A percentile compares a stretch with the other conserved stretches of the same genome.
Conservation (phyloP, 805 yeast species). For the Scheffersomyces amazonensis region DNA sequence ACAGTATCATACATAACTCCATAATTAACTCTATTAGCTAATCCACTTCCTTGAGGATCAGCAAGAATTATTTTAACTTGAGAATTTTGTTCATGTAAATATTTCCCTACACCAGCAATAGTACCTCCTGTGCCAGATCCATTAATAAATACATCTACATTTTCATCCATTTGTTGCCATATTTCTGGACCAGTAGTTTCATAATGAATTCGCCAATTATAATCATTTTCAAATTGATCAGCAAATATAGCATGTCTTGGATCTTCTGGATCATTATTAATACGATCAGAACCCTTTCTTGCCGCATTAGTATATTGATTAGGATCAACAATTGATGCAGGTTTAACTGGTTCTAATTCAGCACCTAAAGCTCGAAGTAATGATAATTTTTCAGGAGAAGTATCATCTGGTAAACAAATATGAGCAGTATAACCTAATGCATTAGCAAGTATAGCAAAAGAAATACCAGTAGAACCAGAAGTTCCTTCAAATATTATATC, state of each 20-base stretch:
- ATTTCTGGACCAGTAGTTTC: slow-evolving; percentile 90
- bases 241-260: slow-evolving; percentile 73
- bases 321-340: slow-evolving; percentile 94
- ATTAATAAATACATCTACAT: slow-evolving; percentile 72
- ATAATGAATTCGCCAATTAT: slow-evolving; percentile 85
- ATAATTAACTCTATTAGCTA: slow-evolving; percentile 75
- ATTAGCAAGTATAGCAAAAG: slow-evolving; percentile 85
- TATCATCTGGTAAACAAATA: slow-evolving; percentile 93
- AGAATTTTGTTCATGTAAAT: slow-evolving; percentile 62
- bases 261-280: slow-evolving; percentile 38
- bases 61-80: slow-evolving; percentile 62
- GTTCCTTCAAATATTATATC: slow-evolving; percentile 92
- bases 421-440: slow-evolving; percentile 88
- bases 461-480: slow-evolving; percentile 94
- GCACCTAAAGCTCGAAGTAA: slow-evolving; percentile 79
- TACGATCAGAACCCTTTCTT: slow-evolving; percentile 55
- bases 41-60: slow-evolving; percentile 96
- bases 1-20: slow-evolving; percentile 93
- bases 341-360: slow-evolving; percentile 76
- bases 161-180: slow-evolving; percentile 63
- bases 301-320: slow-evolving; percentile 92
- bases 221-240: slow-evolving; percentile 91
- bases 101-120: slow-evolving; percentile 82
- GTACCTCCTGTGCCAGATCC: slow-evolving; percentile 99
- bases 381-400: slow-evolving; percentile 77